Evolutionary conservation across 2,329 filamentous ascomycete species (phyloP), one percentile per base, ranked within the genome.

Genomic region (Albifimbria verrucaria): DNA sequence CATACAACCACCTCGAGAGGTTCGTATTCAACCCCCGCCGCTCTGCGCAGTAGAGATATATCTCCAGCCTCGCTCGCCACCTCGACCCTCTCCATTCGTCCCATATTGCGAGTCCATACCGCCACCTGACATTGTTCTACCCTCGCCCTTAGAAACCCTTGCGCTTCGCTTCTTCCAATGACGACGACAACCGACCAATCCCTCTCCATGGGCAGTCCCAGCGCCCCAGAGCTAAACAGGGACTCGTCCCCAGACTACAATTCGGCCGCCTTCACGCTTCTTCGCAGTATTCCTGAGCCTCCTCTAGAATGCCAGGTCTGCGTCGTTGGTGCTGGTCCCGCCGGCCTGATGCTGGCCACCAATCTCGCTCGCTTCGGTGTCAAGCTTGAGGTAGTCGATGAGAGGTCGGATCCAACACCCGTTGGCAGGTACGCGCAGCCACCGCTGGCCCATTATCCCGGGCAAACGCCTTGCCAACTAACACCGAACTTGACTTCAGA

Each of bases 301-400:
- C 74, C 76, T 17, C 64, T 72, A 26, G 70, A 73, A 58, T 73
- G 72, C 46, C 72, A 77, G 58, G 77, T 80, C 26, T 78, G 78
- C 58, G 72, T 83, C 49, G 76, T 83, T 51, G 80, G 80, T 55
- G 80, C 80, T 49, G 80, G 80, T 15, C 80, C 80, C 3, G 78
- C 80, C 15, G 80, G 80, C 53, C 70, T 83, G 53, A 82, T 82
- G 78, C 68, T 81, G 58, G 78, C 76, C 49, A 72, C 74, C 58
- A 77, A 76, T 58, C 74, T 90, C 32, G 80, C 81, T 18, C 78
- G 86, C 9, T 88, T 82, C 61, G 87, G 87, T 15, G 82, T 90
- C 61, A 82, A 82, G 52, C 78, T 82, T 3, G 77, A 79, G 41
- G 77, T 90, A 44, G 75, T 90, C 48, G 88, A 91, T 70, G 86